Evolutionary conservation across 305 asterid species (phyloP), one percentile per base, ranked within the genome.

Genomic region (Caryopteris hybrid): DNA sequence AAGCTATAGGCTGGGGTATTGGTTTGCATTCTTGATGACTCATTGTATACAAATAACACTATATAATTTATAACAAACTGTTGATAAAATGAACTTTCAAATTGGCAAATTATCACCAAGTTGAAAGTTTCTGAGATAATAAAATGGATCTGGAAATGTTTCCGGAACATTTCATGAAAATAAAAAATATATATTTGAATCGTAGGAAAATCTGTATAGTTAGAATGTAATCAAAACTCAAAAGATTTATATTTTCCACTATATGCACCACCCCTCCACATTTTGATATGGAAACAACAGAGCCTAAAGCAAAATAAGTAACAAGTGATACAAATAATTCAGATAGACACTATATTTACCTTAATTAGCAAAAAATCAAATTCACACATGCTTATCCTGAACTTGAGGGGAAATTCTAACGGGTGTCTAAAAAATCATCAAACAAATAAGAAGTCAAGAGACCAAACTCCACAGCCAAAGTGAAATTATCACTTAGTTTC

Each of bases 141-240:
- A 38, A 12, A 39, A 51, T 17, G 61, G 29, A 66, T 20, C 11
- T 18, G 36, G 20, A 5, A 7, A 21, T 36, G 22, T 38, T 6
- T 27, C 31, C 3, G 52, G 17, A 27, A 25, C 43, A 64, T 48
- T 63, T 21, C 47, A 61, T 39, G 69, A 47, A 69, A 69, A 38
- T 18, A 48, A 50, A 43, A 51, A 31, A 21, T 25, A 16, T n/a
- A 34, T 12, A 66, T n/a, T n/a, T 50, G 17, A 29, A 36, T 21
- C 1, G 27, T 17, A 16, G 21, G 70, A 48, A 14, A 73, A 36
- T 58, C n/a, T 36, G 38, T 29, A 13, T 25, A 36, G 47, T 25
- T n/a, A 41, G 45, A 52, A 60, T 55, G 70, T 55, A 66, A 21
- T 57, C 68, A 38, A 56, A 61, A 66, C 21, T 57, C 68, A 38